Base-by-base conservation (phyloP, 2,329 filamentous ascomycete species). In the Stemphylium beticola region DNA sequence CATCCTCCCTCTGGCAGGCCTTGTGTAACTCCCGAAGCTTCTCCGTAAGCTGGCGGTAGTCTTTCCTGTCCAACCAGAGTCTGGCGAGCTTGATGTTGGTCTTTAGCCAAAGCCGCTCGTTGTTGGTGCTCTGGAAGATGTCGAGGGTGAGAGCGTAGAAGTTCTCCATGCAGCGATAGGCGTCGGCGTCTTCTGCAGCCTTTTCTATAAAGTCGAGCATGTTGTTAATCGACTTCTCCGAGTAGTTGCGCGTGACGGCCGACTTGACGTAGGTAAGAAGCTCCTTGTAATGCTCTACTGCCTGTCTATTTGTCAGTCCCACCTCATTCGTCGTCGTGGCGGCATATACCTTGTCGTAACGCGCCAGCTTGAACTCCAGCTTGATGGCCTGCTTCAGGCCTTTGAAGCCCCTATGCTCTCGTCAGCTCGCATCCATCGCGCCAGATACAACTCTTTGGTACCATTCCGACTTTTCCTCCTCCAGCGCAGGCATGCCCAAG, bases 141-240 rank as follows among this genome's bases (percentile, higher is more conserved):
- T 92, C 85, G 14, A 99, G 86, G 1, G 95, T 99, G 65, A 95
- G 81, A 1, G 91, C 93, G 77, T 98, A 99, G 81, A 99, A 96
- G 61, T 91, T 85, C 74, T 97, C 93, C 87, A 98, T 96, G 76
- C 89, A 93, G 60, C 85, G 82, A 68, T 89, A 89, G 20, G 90
- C 87, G 38, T 87, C 85, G 7, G 87, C 84, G 57, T 87, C 83
- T 61, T 89, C 86, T 53, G 88, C 88, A 34, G 88, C 90, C 78
- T 97, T 98, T 76, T 98, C 93, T 63, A 99, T 95, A 74, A 90
- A 96, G 78, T 98, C 95, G 41, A 99, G 87, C 88, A 99, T 96
- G 76, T 97, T 98, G 79, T 98, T 98, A 80, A 99, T 96, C 11
- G 93, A 98, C 76, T 98, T 98, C 77, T 99, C 95, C 1, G 95